phyloP scores from a whole-genome alignment of 2,329 filamentous ascomycete species.

The Cytospora mali region DNA sequence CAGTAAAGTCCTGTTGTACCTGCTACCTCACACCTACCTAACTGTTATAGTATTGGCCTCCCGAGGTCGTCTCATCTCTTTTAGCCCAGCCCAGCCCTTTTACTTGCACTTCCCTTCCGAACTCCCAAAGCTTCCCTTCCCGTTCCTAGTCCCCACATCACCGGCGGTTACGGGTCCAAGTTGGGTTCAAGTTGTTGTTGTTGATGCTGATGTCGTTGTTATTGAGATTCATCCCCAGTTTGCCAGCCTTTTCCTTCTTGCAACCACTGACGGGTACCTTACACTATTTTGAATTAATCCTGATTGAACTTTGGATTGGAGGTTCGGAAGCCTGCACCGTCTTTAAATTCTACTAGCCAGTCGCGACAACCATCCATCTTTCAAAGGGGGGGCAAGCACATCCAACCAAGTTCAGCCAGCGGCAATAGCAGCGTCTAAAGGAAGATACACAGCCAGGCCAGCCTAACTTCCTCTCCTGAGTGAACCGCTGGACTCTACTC shows the following conservation, averaged over 20 bases:
- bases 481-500: too few relatives aligned
- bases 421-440: conserved; percentile 2
- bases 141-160: background rate
- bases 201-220: background rate
- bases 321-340: background rate
- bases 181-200: background rate
- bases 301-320: background rate
- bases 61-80: too few relatives aligned
- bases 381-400: conserved; percentile 3
- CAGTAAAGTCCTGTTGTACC: too few relatives aligned
- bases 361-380: conserved; percentile 5
- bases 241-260: background rate
- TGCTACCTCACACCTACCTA: too few relatives aligned
- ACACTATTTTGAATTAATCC: background rate
- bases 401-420: background rate
- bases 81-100: too few relatives aligned
- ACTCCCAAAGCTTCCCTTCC: background rate
- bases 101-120: background rate
- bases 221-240: background rate
- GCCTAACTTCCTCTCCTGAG: background rate
- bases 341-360: conserved; percentile 4
- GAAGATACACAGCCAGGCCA: background rate
- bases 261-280: background rate
- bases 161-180: background rate
- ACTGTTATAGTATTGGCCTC: too few relatives aligned